Conservation (phyloP, 164 flowering plant species). For the Sedum album region DNA sequence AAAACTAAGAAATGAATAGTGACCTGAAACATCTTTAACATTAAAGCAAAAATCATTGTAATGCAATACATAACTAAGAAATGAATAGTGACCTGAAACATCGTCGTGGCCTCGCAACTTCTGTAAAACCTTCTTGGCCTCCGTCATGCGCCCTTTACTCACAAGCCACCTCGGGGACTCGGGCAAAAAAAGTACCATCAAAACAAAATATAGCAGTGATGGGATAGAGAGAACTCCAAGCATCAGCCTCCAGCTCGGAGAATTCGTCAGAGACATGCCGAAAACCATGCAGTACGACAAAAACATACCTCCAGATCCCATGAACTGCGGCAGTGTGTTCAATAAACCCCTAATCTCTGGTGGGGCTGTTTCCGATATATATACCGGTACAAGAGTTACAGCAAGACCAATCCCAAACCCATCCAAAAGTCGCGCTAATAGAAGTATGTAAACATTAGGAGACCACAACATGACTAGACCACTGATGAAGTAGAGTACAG, state of each 20-base stretch:
- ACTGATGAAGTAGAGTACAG: conserved; percentile 35
- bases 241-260: conserved; percentile 59
- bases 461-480: conserved; percentile 55
- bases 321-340: conserved; percentile 54
- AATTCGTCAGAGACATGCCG: conserved; percentile 39
- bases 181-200: conserved; percentile 40
- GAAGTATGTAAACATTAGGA: conserved; percentile 46
- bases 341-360: conserved; percentile 50
- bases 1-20: too few species aligned
- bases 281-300: conserved; percentile 50
- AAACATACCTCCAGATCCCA: conserved; percentile 49
- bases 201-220: conserved; percentile 31
- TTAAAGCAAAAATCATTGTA: neutral
- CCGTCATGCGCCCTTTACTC: conserved; percentile 52
- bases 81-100: neutral
- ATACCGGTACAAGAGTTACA: conserved; percentile 42
- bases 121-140: conserved; percentile 50
- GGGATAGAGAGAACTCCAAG: conserved; percentile 47
- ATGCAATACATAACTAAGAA: neutral
- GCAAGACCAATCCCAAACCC: conserved; percentile 57
- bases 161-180: conserved; percentile 73
- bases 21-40: conserved; percentile 1
- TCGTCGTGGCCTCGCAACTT: conserved; percentile 41
- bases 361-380: conserved; percentile 60
- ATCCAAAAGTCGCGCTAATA: conserved; percentile 44